These are phyloP conservation scores for Argentina anserina DNA, from an alignment of 306 rosid genomes.

Conservation along the genomic window DNA sequence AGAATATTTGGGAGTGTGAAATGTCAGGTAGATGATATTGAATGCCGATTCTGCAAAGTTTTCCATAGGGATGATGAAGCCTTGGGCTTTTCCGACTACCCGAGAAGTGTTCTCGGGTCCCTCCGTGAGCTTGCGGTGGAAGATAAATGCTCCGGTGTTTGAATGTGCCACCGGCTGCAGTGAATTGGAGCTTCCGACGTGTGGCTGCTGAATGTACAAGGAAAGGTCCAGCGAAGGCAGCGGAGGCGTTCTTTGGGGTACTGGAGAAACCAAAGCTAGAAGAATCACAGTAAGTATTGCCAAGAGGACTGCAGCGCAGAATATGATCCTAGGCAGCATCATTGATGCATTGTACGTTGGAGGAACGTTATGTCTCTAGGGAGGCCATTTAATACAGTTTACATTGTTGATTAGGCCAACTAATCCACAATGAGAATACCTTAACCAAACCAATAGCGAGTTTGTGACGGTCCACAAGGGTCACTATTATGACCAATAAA, in stretches of 20 bases:
- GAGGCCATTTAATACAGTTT: slow-evolving; percentile 4
- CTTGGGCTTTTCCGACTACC: slow-evolving; percentile 61
- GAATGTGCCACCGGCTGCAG: slow-evolving; percentile 11
- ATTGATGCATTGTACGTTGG: slow-evolving; percentile 1
- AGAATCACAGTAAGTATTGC: slow-evolving; percentile 60
- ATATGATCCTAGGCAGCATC: slow-evolving; percentile 51
- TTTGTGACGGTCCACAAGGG: neutral
- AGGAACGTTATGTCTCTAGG: neutral
- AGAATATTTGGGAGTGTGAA: slow-evolving; percentile 48
- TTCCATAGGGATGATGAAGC: slow-evolving; percentile 63
- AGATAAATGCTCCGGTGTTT: slow-evolving; percentile 51
- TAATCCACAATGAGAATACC: slow-evolving; percentile 18
- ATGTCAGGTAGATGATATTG: slow-evolving; percentile 67
- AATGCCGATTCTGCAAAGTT: slow-evolving; percentile 57
- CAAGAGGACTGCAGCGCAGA: slow-evolving; percentile 49
- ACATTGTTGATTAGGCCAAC: slow-evolving; percentile 30
- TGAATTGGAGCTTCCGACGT: slow-evolving; percentile 18
- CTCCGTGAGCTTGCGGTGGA: slow-evolving; percentile 54
- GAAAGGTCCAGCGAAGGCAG: slow-evolving; percentile 63
- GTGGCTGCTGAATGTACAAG: slow-evolving; percentile 71
- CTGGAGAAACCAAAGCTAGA: slow-evolving; percentile 61
- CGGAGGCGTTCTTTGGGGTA: slow-evolving; percentile 34
- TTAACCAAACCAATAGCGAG: slow-evolving; percentile 20
- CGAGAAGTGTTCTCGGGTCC: slow-evolving; percentile 69
- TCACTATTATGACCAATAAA: slow-evolving; percentile 1